Evolutionary conservation across 345 rosid species (phyloP), one percentile per base, ranked within the genome.

Genomic region (Noccaea bulbosa): DNA sequence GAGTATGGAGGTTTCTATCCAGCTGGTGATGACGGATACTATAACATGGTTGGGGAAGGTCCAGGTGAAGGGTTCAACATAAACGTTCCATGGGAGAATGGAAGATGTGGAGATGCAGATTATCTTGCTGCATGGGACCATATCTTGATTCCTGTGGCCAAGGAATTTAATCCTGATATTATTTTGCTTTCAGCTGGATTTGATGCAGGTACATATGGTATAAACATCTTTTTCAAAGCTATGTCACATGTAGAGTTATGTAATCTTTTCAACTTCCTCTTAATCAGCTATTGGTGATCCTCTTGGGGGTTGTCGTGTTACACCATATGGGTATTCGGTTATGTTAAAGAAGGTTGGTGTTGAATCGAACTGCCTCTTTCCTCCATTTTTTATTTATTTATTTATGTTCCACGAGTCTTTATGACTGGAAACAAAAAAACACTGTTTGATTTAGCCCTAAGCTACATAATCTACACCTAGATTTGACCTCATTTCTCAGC

Each of bases 31-130:
- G 88, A 88, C 81, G 98, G 97, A 49, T 80, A 78, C 71, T 90
- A 88, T 73, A 86, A 81, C 40, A 93, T 83, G 97, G 73, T 85
- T 81, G 98, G 98, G 54, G 91, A 86, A 81, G 98, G 96, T 70
- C 85, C 84, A 0, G 98, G 97, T 76, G 84, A 84, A 46, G 97
- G 98, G 50, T 90, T 87, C 81, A 93, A 90, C 74, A 88, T 93
- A 75, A 93, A 93, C 69, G 92, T 93, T 46, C 97, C 97, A 34
- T 93, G 97, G 98, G 97, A 88, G 80, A 83, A 90, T 82, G 89
- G 77, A 54, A 71, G 76, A 54, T 90, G 97, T 53, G 92, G 94
- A 39, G 94, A 93, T 83, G 88, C 96, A 22, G 98, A 93, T 77
- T 93, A 93, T 76, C 81, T 90, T 67, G 96, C 91, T 6, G 94